Percentiles rank a stretch among this genome's conserved stretches.
phyloP scores from a whole-genome alignment of 1,139 yeast genomes.

The Pichia sp. region DNA sequence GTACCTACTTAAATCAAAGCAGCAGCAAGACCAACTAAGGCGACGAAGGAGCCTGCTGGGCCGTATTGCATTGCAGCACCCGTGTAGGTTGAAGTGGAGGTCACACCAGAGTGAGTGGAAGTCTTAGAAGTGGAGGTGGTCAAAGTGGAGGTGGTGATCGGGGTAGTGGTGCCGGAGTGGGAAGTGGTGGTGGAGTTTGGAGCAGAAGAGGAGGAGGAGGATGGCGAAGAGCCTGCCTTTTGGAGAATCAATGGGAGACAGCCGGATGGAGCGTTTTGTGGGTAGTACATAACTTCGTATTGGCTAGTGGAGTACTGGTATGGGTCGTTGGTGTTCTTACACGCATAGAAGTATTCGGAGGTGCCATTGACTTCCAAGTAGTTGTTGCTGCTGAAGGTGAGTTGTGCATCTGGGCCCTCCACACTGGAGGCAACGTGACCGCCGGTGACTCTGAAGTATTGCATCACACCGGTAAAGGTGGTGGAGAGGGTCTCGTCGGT shows the following conservation, averaged over 20 bases:
- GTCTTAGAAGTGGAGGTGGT: background rate
- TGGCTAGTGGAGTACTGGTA: conserved; percentile 23
- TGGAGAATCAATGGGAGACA: conserved; percentile 21
- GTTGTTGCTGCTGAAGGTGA: conserved; percentile 23
- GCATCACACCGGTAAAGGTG: conserved; percentile 6
- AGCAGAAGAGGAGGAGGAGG: background rate
- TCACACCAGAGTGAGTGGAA: background rate
- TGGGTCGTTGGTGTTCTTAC: conserved; percentile 30
- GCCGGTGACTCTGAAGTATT: conserved; percentile 8
- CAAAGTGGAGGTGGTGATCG: background rate
- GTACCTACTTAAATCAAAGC: background rate
- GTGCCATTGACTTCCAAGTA: conserved; percentile 26
- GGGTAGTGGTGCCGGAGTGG: background rate
- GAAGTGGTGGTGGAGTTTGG: background rate
- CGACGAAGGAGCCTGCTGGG: conserved; percentile 23
- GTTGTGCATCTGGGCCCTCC: conserved; percentile 8
- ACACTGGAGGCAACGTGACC: conserved; percentile 23
- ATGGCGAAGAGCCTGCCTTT: conserved; percentile 4
- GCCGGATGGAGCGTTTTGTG: conserved; percentile 22
- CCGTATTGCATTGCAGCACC: conserved; percentile 13
- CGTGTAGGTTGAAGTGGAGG: background rate
- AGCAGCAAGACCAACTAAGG: conserved; percentile 21
- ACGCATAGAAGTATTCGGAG: conserved; percentile 28
- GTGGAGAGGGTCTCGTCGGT: background rate
- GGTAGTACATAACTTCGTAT: conserved; percentile 27